Conservation (phyloP, 352 stramenopile species). For the Blastocystis sp. region DNA sequence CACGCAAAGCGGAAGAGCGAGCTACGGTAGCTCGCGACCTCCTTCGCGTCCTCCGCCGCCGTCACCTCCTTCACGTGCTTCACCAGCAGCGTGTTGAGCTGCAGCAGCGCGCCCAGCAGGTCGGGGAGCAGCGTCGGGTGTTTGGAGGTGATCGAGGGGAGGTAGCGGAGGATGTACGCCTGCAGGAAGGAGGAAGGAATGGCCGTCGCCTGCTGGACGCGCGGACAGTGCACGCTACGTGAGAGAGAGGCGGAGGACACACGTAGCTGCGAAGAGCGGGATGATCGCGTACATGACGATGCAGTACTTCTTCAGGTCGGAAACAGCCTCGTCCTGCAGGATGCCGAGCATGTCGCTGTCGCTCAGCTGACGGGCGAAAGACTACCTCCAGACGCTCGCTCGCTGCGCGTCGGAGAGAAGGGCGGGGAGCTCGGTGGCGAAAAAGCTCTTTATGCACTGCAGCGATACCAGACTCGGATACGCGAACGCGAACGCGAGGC, state of each 20-base stretch:
- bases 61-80: background rate
- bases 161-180: background rate
- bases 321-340: background rate
- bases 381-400: background rate
- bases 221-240: background rate
- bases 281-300: conserved; percentile 27
- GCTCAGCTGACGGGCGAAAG: background rate
- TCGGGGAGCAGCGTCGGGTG: background rate
- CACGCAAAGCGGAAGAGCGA: background rate
- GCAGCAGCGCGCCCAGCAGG: background rate
- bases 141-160: background rate
- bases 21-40: background rate
- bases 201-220: background rate
- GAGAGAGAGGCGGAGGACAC: background rate
- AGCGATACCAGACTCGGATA: background rate
- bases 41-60: no score
- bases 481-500: background rate
- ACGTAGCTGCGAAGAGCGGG: conserved; percentile 15
- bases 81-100: conserved; percentile 18
- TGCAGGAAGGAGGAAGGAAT: conserved; percentile 25
- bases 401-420: background rate
- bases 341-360: background rate
- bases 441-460: background rate
- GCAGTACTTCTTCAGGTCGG: conserved; percentile 14
- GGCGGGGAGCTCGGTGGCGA: background rate